phyloP scores from a whole-genome alignment of 805 yeast genomes.

The Citeromyces matritensis region DNA sequence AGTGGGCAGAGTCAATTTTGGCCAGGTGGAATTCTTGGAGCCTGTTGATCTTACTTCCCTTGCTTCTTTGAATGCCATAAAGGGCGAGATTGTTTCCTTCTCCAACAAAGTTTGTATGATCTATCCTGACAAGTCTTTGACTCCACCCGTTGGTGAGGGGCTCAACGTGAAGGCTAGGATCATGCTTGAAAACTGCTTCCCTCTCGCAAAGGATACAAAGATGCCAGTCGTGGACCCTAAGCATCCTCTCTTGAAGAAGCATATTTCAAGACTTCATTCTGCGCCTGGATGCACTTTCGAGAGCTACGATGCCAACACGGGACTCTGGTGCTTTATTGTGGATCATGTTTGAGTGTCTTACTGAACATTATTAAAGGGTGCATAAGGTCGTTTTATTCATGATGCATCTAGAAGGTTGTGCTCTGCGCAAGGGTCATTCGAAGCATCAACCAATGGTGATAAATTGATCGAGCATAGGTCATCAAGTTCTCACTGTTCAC shows the following conservation, averaged over 20 bases:
- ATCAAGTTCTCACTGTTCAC: too few species aligned
- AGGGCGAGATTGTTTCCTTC: conserved; percentile 53
- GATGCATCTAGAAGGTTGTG: too few species aligned
- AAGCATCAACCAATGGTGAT: too few species aligned
- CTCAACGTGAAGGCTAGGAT: conserved; percentile 64
- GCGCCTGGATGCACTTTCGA: conserved; percentile 49
- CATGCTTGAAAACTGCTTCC: conserved; percentile 69
- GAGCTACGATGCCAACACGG: conserved; percentile 63
- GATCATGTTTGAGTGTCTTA: conserved; percentile 15
- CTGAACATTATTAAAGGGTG: too few species aligned
- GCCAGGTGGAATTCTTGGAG: conserved; percentile 57
- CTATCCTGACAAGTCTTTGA: conserved; percentile 51
- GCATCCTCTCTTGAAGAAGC: conserved; percentile 56
- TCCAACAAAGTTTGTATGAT: conserved; percentile 44
- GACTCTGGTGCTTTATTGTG: conserved; percentile 53
- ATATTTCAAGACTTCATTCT: conserved; percentile 49
- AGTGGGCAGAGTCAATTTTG: conserved; percentile 70
- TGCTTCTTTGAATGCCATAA: conserved; percentile 42
- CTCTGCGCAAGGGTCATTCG: too few species aligned
- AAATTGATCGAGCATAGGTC: too few species aligned
- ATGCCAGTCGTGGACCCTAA: conserved; percentile 65
- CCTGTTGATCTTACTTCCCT: conserved; percentile 76
- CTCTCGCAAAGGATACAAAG: conserved; percentile 56
- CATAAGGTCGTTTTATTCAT: too few species aligned
- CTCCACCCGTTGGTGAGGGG: conserved; percentile 67